These are phyloP conservation scores for Pythium oligandrum DNA, from an alignment of 352 stramenopile genomes.

Conservation along the genomic window DNA sequence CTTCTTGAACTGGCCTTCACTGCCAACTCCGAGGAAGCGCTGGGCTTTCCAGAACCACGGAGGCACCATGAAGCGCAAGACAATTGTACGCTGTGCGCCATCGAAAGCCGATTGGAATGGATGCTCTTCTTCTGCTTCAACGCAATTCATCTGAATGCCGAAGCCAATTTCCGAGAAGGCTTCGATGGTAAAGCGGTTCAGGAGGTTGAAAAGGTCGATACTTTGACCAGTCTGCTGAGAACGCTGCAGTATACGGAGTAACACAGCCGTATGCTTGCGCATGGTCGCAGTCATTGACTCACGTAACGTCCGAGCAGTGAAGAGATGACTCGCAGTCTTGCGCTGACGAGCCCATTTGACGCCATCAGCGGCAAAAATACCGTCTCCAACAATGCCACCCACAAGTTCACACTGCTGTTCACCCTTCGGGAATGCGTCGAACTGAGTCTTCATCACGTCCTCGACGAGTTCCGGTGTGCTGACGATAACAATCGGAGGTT, in stretches of 20 bases:
- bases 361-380: conserved; percentile 62
- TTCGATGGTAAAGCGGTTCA: conserved; percentile 46
- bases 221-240: conserved; percentile 7
- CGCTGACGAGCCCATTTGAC: conserved; percentile 55
- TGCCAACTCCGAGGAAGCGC: conserved; percentile 23
- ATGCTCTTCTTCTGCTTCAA: conserved; percentile 33
- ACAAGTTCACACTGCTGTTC: conserved; percentile 14
- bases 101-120: conserved; percentile 50
- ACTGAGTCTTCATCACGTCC: conserved; percentile 46
- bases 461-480: conserved; percentile 29
- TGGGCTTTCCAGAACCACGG: conserved; percentile 40
- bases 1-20: conserved; percentile 23
- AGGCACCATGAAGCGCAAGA: conserved; percentile 24
- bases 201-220: conserved; percentile 32
- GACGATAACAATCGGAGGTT: conserved; percentile 27
- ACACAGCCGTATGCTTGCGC: conserved; percentile 16
- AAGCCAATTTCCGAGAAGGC: conserved; percentile 53
- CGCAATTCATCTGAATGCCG: conserved; percentile 37
- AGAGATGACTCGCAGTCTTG: conserved; percentile 84
- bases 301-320: conserved; percentile 53
- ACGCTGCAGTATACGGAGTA: conserved; percentile 22
- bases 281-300: conserved; percentile 39
- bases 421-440: conserved; percentile 53
- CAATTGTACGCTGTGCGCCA: conserved; percentile 18
- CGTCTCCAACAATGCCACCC: conserved; percentile 54